Base-by-base conservation (phyloP, 495 filamentous ascomycete species). In the Parachaetomium inaequale region DNA sequence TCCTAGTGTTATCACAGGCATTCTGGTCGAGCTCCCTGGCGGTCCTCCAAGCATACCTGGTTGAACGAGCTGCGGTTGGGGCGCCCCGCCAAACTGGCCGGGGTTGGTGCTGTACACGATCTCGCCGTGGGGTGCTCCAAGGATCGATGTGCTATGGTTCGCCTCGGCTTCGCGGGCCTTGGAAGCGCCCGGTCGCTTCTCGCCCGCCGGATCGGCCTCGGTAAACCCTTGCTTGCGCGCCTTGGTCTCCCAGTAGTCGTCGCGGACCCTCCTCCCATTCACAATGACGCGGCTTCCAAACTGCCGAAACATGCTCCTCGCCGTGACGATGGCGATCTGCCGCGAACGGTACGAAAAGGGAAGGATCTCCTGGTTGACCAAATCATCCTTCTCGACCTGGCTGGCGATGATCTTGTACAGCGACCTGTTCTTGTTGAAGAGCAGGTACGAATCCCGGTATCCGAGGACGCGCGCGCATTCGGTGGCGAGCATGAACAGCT, bases 381-480 rank as follows among this genome's bases (percentile, higher is more conserved):
- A 78, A 72, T 98, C 92, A 68, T 98, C 94, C 78, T 98, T 99
- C 75, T 99, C 94, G 6, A 87, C 77, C 75, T 99, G 94, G 19
- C 87, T 93, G 28, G 95, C 94, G 66, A 99, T 99, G 68, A 99
- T 99, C 79, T 98, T 99, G 82, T 86, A 93, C 21, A 99, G 81
- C 2, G 95, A 98, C 61, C 93, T 80, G 69, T 99, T 99, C 77
- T 99, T 99, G 83, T 99, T 99, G 80, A 99, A 99, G 15, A 99
- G 79, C 50, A 99, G 77, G 74, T 99, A 99, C 17, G 95, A 99
- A 73, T 99, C 94, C 59, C 94, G 85, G 72, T 99, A 99, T 28
- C 91, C 91, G 28, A 99, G 79, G 7, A 97, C 93, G 54, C 94
- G 84, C 11, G 95, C 94, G 72, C 95, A 99, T 77, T 99, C 94